Conservation (phyloP, 148 eudicot species). For the Vaccinium macrocarpon region DNA sequence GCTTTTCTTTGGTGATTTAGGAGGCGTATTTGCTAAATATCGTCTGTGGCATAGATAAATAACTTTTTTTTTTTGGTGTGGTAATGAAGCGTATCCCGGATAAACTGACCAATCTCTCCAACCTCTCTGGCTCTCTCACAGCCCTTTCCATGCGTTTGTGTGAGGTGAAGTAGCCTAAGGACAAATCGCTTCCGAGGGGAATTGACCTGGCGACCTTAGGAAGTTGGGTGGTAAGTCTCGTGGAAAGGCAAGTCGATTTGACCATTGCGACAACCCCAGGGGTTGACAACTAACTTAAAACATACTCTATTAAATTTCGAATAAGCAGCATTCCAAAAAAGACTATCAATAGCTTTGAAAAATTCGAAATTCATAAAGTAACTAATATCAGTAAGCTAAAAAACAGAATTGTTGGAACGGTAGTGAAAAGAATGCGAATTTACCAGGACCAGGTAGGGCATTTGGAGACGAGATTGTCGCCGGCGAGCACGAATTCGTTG, state of each 20-base stretch:
- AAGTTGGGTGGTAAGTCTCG: too few species aligned
- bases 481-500: slow-evolving; percentile 77
- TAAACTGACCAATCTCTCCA: too few species aligned
- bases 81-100: too few species aligned
- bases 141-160: too few species aligned
- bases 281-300: neutral
- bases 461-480: slow-evolving; percentile 92
- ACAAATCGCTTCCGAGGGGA: too few species aligned
- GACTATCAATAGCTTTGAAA: neutral
- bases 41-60: neutral
- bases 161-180: too few species aligned
- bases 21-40: neutral
- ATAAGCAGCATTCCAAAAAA: neutral
- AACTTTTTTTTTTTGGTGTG: too few species aligned
- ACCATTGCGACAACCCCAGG: too few species aligned
- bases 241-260: too few species aligned
- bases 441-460: slow-evolving; percentile 99
- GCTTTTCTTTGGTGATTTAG: neutral
- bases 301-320: neutral
- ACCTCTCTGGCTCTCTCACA: too few species aligned
- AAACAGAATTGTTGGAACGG: neutral
- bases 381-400: neutral
- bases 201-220: too few species aligned
- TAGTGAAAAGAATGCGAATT: too few species aligned
- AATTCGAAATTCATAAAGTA: neutral